Evolutionary conservation across 345 rosid species (phyloP).

Genomic region (Viola odorata): DNA sequence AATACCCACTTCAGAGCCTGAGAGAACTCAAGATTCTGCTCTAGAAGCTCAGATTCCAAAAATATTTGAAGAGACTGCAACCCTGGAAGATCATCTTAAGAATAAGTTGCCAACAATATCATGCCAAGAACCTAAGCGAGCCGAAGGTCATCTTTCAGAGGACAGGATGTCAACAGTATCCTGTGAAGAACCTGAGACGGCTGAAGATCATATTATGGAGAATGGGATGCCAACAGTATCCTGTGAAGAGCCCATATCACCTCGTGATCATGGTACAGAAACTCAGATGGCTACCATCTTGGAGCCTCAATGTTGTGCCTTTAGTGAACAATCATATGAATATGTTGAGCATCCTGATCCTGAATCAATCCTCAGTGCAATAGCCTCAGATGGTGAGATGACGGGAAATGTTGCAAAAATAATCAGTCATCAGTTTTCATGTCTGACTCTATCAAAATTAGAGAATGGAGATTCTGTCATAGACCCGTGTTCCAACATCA

Average conservation of each 20-base stretch:
- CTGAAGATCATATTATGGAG: background rate
- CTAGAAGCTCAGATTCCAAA: too few species aligned
- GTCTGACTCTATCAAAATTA: constrained; percentile 11
- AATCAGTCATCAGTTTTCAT: constrained; percentile 6
- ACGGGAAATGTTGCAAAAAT: background rate
- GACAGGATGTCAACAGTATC: background rate
- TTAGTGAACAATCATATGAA: constrained; percentile 19
- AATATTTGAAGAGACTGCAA: too few species aligned
- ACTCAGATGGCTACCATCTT: constrained; percentile 8
- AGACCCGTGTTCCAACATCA: constrained; percentile 1
- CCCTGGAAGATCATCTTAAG: too few species aligned
- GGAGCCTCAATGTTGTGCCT: constrained; percentile 23
- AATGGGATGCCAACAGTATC: background rate
- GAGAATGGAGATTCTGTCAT: constrained; percentile 10
- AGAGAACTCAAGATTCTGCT: too few species aligned
- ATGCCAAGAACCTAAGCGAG: background rate
- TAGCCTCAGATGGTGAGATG: constrained; percentile 24
- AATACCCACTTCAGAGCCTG: too few species aligned
- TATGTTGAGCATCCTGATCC: constrained; percentile 19
- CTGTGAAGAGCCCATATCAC: constrained; percentile 4
- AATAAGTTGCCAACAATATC: background rate
- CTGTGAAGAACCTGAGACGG: background rate
- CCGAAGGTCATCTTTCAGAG: background rate
- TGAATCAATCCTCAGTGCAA: constrained; percentile 8
- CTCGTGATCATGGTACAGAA: background rate